Evolutionary conservation across 176 grass and related monocot species (phyloP).

Genomic region (Cenchrus purpureus): DNA sequence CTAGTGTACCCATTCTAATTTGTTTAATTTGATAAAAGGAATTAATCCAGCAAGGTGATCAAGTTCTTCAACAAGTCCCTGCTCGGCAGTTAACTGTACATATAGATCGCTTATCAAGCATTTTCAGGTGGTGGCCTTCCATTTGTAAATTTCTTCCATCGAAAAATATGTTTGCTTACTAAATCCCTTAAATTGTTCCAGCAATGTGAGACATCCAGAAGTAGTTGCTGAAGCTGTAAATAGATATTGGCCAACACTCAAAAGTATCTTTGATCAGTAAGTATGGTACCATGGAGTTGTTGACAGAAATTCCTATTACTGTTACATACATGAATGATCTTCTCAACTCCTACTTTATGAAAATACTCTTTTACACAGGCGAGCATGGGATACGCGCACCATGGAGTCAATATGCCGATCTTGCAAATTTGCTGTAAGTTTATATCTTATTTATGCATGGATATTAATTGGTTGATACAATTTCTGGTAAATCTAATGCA

Average conservation of each 20-base stretch:
- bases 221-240: conserved; percentile 89
- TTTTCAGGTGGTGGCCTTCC: conserved; percentile 73
- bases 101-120: conserved; percentile 92
- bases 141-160: conserved; percentile 17
- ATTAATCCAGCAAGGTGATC: conserved; percentile 83
- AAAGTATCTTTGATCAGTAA: conserved; percentile 94
- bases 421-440: conserved; percentile 98
- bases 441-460: conserved; percentile 17
- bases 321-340: conserved; percentile 9
- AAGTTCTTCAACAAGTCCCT: conserved; percentile 71
- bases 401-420: conserved; percentile 97
- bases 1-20: conserved; percentile 43
- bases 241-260: conserved; percentile 80
- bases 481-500: conserved; percentile 40
- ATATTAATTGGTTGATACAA: conserved; percentile 34
- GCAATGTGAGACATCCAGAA: conserved; percentile 90
- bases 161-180: conserved; percentile 34
- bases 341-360: background rate
- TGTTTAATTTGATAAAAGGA: conserved; percentile 56
- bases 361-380: conserved; percentile 54
- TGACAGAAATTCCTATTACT: conserved; percentile 25
- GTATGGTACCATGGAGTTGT: conserved; percentile 31
- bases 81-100: conserved; percentile 83
- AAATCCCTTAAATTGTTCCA: conserved; percentile 50
- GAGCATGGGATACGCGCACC: conserved; percentile 94